These are phyloP conservation scores for Podila minutissima DNA, from an alignment of 192 early-diverging fungal genomes.

Conservation along the genomic window DNA sequence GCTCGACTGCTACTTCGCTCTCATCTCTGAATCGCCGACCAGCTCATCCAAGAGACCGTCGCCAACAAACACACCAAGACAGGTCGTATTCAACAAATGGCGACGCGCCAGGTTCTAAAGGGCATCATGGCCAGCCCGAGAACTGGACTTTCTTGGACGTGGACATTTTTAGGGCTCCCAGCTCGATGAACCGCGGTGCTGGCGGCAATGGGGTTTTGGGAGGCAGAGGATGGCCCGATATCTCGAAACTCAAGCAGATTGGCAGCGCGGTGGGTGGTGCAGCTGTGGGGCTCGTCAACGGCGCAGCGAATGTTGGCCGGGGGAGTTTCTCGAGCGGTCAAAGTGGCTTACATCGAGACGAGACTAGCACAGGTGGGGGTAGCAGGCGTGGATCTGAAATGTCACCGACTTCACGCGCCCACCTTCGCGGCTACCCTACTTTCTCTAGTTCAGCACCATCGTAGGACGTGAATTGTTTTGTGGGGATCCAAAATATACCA, in stretches of 20 bases:
- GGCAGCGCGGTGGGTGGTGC: slow-evolving; percentile 47
- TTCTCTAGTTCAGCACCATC: slow-evolving; percentile 7
- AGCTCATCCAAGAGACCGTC: background rate
- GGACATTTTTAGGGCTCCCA: slow-evolving; percentile 30
- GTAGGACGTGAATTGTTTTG: background rate
- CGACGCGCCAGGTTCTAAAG: background rate
- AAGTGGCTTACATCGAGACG: background rate
- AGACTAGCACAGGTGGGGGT: background rate
- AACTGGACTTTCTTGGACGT: slow-evolving; percentile 50
- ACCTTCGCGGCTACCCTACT: background rate
- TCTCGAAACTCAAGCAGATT: slow-evolving; percentile 28
- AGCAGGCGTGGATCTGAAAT: background rate
- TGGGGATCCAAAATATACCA: slow-evolving; percentile 1
- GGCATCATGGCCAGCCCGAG: slow-evolving; percentile 18
- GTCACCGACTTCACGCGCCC: background rate
- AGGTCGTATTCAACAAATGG: background rate
- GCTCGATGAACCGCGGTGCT: slow-evolving; percentile 15
- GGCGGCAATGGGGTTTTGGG: slow-evolving; percentile 10
- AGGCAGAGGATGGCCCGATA: slow-evolving; percentile 39
- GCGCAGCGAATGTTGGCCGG: slow-evolving; percentile 12
- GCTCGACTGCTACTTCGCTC: background rate
- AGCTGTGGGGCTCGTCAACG: slow-evolving; percentile 32
- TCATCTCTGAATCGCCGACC: background rate
- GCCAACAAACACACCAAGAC: background rate
- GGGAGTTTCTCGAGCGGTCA: slow-evolving; percentile 1